These are phyloP conservation scores for Aspergillus oerlinghausenensis DNA, from an alignment of 2,329 filamentous ascomycete species.

Conservation along the genomic window DNA sequence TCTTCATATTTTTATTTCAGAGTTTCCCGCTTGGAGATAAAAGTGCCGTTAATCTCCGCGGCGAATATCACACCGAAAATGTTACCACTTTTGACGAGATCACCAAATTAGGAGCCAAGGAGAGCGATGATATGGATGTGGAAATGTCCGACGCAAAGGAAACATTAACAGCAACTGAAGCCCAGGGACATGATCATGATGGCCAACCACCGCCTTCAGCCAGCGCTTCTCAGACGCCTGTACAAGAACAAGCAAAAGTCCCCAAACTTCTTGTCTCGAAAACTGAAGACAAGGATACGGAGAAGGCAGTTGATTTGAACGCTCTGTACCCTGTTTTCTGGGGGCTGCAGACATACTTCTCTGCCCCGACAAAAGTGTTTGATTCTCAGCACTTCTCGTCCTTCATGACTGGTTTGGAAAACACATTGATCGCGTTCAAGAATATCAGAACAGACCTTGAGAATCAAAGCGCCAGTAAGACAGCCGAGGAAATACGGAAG, in stretches of 20 bases:
- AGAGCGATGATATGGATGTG: slow-evolving; percentile 61
- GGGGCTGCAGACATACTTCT: slow-evolving; percentile 88
- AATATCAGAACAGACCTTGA: slow-evolving; percentile 63
- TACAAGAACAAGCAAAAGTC: slow-evolving; percentile 12
- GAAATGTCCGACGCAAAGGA: slow-evolving; percentile 48
- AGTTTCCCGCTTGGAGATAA: slow-evolving; percentile 95
- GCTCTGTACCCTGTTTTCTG: slow-evolving; percentile 87
- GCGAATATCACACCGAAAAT: slow-evolving; percentile 95
- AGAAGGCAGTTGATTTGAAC: slow-evolving; percentile 59
- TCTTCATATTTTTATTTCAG: slow-evolving; percentile 98
- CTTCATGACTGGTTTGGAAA: slow-evolving; percentile 60
- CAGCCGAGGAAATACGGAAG: slow-evolving; percentile 59
- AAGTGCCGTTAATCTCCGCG: slow-evolving; percentile 92
- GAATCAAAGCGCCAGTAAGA: slow-evolving; percentile 55
- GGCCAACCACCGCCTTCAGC: slow-evolving; percentile 12
- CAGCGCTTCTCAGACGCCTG: slow-evolving; percentile 11
- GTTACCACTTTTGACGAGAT: slow-evolving; percentile 74
- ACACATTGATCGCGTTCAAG: slow-evolving; percentile 71
- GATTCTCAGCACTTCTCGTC: slow-evolving; percentile 60
- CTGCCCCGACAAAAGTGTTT: slow-evolving; percentile 80
- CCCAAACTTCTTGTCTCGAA: slow-evolving; percentile 26
- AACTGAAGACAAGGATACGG: slow-evolving; percentile 14
- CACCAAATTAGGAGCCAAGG: slow-evolving; percentile 30
- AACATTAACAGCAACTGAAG: slow-evolving; percentile 28
- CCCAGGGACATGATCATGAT: slow-evolving; percentile 26